Base-by-base conservation (phyloP, 2,329 filamentous ascomycete species). In the Trichoderma guizhouense region DNA sequence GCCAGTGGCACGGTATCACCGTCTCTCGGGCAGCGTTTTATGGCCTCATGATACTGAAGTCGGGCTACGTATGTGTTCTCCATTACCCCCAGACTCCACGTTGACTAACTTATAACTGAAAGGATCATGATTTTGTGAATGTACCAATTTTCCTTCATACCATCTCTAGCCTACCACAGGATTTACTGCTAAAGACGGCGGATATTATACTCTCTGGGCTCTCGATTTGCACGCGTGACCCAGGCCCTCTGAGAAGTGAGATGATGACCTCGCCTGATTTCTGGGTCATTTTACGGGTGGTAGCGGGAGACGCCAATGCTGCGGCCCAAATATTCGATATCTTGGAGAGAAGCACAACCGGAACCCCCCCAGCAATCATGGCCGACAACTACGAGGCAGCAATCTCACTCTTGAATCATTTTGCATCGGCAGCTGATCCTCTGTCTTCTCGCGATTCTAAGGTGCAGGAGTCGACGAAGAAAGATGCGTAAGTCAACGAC, bases 181-280 rank as follows among this genome's bases (percentile, higher is more conserved):
- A 93, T 36, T 85, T 91, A 0, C 85, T 98, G 24, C 90, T 92
- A 68, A 92, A 92, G 79, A 92, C 93, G 18, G 92, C 94, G 0
- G 85, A 90, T 36, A 88, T 93, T 5, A 89, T 97, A 1, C 85
- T 97, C 21, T 91, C 92, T 76, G 95, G 95, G 0, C 84, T 99
- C 30, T 89, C 91, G 58, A 86, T 91, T 58, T 98, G 95, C 77
- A 93, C 97, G 75, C 90, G 92, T 66, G 89, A 92, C 72, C 90
- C 93, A 0, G 90, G 91, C 30, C 90, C 92, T 14, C 84, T 99
- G 32, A 90, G 93, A 71, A 97, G 93, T 76, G 95, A 98, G 82
- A 93, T 98, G 76, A 97, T 97, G 82, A 95, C 93, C 15, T 98
- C 95, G 21, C 96, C 96, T 0, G 96, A 99, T 79, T 98, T 99